Base-by-base conservation (phyloP, 2,329 filamentous ascomycete genomes). In the Chaetothyriales sp. region DNA sequence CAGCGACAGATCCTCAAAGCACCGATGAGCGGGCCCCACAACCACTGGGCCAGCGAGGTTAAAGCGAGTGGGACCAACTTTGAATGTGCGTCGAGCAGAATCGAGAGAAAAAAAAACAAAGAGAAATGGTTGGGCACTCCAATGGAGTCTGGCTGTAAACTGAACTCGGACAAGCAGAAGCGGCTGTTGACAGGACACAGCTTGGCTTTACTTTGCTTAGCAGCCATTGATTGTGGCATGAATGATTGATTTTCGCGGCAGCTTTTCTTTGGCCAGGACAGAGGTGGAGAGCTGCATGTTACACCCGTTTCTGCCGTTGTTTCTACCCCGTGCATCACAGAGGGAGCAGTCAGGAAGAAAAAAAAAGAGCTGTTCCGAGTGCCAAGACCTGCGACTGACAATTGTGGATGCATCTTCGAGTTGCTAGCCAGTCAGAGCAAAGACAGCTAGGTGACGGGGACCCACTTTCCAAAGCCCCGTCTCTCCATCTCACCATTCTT, bases 1-100 rank as follows among this genome's bases (percentile, higher is more conserved):
- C 56, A 53, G 50, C 45, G 15, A 53, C 57, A 57, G 55, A 54
- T 53, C 53, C 51, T 57, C 50, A 57, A 57, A 56, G 52, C 57
- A 59, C 59, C 58, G 54, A 60, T 58, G 56, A 58, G 56, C 56
- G 54, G 57, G 52, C 44, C 43, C 47, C 46, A 46, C 46, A 44
- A 44, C 28, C 36, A 49, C 49, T 49, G 52, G 47, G 44, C 51
- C 54, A 51, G 54, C 58, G 59, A 61, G 59, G 59, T 61, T 61
- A 58, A 61, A 61, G 59, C 52, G 57, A 57, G 53, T 57, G 57
- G 55, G 57, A 55, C 53, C 55, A 55, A 55, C 51, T 28, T 28
- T 51, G 49, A 43, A 50, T 50, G 47, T 54, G 59, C 58, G 58
- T 60, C 52, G 59, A 61, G 58, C 58, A 56, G 57, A 55, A 55